Percentiles rank a stretch among this genome's conserved stretches.
Conservation (phyloP, 2,329 filamentous ascomycete species). For the Paraphoma chrysanthemicola region DNA sequence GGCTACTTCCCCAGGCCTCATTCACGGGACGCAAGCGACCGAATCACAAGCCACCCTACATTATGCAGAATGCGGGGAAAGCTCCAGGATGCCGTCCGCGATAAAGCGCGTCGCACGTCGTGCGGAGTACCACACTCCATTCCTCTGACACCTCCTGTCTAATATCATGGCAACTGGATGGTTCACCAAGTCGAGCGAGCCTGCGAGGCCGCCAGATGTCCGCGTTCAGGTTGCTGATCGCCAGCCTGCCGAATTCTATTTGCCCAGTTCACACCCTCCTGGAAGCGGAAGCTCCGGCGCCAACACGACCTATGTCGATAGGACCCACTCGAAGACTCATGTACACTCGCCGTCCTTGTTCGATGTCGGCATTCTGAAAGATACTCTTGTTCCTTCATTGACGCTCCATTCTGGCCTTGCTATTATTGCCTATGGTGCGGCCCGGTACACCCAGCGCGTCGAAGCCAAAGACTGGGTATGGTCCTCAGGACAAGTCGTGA, state of each 20-base stretch:
- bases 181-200: slow-evolving; percentile 30
- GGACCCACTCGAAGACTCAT: slow-evolving; percentile 42
- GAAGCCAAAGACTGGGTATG: slow-evolving; percentile 69
- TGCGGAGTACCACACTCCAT: slow-evolving; percentile 1
- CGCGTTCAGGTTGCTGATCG: slow-evolving; percentile 41
- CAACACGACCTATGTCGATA: slow-evolving; percentile 27
- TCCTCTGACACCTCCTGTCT: slow-evolving; percentile 3
- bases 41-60: neutral
- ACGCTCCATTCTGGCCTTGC: slow-evolving; percentile 61
- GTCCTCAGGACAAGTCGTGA: slow-evolving; percentile 62
- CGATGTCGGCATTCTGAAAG: slow-evolving; percentile 60
- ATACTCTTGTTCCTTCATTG: slow-evolving; percentile 62
- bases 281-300: neutral
- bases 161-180: slow-evolving; percentile 35
- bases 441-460: slow-evolving; percentile 60
- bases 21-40: neutral
- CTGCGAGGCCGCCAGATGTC: slow-evolving; percentile 35
- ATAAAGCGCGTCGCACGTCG: slow-evolving; percentile 15
- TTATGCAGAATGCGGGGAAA: slow-evolving; percentile 31
- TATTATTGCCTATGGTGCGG: slow-evolving; percentile 59
- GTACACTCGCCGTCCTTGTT: slow-evolving; percentile 41
- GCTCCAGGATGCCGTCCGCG: slow-evolving; percentile 12
- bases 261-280: slow-evolving; percentile 22
- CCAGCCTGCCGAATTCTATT: slow-evolving; percentile 42
- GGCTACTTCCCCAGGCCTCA: neutral